Percentiles rank a stretch among this genome's conserved stretches.
These are phyloP conservation scores for Cubamyces lactineus DNA, from an alignment of 768 basidiomycete species.

Conservation along the genomic window DNA sequence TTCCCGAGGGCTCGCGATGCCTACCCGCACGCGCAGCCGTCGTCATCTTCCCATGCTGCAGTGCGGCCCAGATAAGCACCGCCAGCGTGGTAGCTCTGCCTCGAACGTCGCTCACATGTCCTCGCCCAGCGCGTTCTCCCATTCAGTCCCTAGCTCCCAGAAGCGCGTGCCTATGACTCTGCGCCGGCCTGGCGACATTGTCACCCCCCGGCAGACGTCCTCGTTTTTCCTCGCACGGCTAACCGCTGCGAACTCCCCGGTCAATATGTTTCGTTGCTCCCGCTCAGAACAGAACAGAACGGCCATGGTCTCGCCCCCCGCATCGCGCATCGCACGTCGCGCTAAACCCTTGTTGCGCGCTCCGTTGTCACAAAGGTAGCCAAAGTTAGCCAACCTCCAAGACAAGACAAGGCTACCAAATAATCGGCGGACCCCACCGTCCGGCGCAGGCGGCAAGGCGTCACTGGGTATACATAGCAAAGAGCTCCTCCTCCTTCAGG, in stretches of 20 bases:
- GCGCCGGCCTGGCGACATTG: conserved; percentile 15
- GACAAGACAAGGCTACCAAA: too few species aligned
- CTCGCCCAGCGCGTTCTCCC: conserved; percentile 8
- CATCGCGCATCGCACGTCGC: background rate
- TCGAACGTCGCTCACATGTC: conserved; percentile 18
- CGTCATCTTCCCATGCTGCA: conserved; percentile 2
- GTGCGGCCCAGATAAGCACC: conserved; percentile 22
- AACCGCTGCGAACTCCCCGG: background rate
- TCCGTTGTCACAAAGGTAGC: background rate
- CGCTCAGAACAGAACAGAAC: too few species aligned
- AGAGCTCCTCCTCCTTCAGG: background rate
- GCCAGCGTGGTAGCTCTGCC: conserved; percentile 6
- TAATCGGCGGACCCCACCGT: too few species aligned
- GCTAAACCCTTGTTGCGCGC: background rate
- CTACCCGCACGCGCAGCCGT: background rate
- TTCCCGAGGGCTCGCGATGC: background rate
- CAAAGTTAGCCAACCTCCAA: too few species aligned
- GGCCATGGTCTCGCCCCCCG: background rate
- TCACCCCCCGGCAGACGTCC: background rate
- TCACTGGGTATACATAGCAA: too few species aligned
- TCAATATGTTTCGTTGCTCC: background rate
- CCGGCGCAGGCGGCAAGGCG: background rate
- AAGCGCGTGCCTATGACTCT: conserved; percentile 1
- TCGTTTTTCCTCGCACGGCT: background rate
- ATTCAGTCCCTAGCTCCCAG: conserved; percentile 11